phyloP scores from a whole-genome alignment of 164 flowering plant genomes.

The Stephania yunnanensis region DNA sequence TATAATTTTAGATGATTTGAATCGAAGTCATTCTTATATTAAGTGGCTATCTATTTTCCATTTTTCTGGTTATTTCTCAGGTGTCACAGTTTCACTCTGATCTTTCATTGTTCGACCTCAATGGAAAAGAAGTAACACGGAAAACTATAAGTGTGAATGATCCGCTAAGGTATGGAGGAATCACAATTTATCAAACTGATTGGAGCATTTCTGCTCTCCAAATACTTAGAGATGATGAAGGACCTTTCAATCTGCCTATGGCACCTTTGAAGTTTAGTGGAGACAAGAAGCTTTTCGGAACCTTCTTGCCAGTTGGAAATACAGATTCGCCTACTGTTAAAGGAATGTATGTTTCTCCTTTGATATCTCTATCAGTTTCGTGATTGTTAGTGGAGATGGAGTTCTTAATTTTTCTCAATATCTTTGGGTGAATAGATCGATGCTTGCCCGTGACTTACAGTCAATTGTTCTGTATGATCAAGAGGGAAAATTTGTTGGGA shows the following conservation, averaged over 20 bases:
- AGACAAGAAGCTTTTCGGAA: constrained; percentile 93
- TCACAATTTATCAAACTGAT: constrained; percentile 93
- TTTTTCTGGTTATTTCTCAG: constrained; percentile 26
- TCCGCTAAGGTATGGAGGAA: constrained; percentile 84
- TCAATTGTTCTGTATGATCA: constrained; percentile 75
- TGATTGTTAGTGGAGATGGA: background rate
- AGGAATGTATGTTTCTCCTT: constrained; percentile 67
- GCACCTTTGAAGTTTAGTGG: constrained; percentile 87
- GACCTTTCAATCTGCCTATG: constrained; percentile 98
- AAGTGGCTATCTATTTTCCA: background rate
- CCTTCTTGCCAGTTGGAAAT: constrained; percentile 76
- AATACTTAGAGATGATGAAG: constrained; percentile 71
- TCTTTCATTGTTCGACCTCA: constrained; percentile 64
- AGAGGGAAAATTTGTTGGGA: constrained; percentile 88
- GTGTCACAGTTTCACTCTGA: constrained; percentile 84
- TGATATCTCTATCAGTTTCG: constrained; percentile 3
- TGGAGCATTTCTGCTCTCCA: constrained; percentile 92
- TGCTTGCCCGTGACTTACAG: constrained; percentile 95
- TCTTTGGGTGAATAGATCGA: constrained; percentile 47
- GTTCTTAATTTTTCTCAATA: background rate
- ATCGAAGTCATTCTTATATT: background rate
- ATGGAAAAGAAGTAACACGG: constrained; percentile 90
- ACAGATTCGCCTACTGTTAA: constrained; percentile 59
- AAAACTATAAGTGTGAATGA: constrained; percentile 94
- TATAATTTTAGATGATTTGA: background rate